Percentiles rank a stretch among this genome's conserved stretches.
Evolutionary conservation across 495 filamentous ascomycete species (phyloP).

Genomic region (Evernia prunastri): DNA sequence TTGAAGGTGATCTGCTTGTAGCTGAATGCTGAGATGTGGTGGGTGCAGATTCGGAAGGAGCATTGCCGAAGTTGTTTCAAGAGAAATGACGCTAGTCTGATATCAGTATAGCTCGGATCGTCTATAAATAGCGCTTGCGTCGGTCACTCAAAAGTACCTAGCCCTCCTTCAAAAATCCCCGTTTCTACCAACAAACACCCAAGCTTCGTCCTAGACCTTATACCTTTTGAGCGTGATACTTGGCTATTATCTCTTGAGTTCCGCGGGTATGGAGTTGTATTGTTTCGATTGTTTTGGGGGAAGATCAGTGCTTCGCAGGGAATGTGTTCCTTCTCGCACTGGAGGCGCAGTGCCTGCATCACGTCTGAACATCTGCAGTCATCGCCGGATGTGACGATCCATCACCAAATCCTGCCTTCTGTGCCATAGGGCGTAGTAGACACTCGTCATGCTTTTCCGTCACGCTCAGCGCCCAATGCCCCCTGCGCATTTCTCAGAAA

Average conservation of each 20-base stretch:
- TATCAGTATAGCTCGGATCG: not conserved
- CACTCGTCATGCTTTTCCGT: not conserved
- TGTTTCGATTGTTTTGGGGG: too few relatives aligned
- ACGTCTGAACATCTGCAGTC: not conserved
- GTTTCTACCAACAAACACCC: too few relatives aligned
- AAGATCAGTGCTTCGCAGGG: too few relatives aligned
- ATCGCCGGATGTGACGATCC: not conserved
- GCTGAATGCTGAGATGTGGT: not conserved
- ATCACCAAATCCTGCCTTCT: not conserved
- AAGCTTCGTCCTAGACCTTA: too few relatives aligned
- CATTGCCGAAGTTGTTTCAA: not conserved
- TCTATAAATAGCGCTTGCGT: not conserved
- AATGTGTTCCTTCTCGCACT: not conserved
- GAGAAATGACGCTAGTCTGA: not conserved
- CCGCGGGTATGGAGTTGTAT: too few relatives aligned
- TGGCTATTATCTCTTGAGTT: too few relatives aligned
- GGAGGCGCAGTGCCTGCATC: not conserved
- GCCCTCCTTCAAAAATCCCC: too few relatives aligned
- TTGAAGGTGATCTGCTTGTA: not conserved
- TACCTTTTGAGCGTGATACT: too few relatives aligned
- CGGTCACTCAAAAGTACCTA: too few relatives aligned
- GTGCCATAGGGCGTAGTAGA: not conserved
- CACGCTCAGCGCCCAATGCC: not conserved
- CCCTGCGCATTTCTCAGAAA: not conserved
- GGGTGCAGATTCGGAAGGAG: not conserved